Evolutionary conservation across 2,329 filamentous ascomycete species (phyloP).

Genomic region (Xylariaceae sp.): DNA sequence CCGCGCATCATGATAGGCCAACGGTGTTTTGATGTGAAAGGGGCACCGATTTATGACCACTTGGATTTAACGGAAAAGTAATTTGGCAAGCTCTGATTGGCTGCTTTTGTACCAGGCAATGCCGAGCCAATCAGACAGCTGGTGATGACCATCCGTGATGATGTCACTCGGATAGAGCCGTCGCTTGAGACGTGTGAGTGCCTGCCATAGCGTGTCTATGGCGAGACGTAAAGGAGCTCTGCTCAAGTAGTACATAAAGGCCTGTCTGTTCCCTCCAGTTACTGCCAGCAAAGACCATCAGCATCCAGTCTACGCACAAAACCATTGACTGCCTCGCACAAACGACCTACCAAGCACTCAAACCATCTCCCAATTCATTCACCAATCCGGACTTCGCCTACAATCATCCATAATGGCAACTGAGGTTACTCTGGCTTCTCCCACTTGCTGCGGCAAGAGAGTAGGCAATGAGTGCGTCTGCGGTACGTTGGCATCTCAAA

Average conservation of each 20-base stretch:
- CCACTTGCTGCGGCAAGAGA: constrained; percentile 56
- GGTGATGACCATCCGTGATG: constrained; percentile 15
- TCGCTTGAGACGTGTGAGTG: not conserved
- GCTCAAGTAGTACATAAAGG: constrained; percentile 2
- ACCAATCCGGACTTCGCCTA: not conserved
- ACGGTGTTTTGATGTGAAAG: not conserved
- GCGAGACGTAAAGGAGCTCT: not conserved
- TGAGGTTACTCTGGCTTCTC: constrained; percentile 33
- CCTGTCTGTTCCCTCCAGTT: not conserved
- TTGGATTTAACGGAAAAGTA: constrained; percentile 6
- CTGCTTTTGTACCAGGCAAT: not conserved
- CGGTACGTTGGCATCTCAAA: constrained; percentile 43
- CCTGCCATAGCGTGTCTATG: not conserved
- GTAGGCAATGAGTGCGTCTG: constrained; percentile 49
- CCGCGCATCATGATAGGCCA: constrained; percentile 2
- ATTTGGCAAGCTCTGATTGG: constrained; percentile 19
- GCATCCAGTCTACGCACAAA: not conserved
- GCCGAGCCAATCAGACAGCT: constrained; percentile 12
- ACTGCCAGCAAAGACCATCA: not conserved
- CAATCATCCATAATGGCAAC: constrained; percentile 33
- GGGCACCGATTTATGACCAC: not conserved
- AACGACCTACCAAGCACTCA: not conserved
- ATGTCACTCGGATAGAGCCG: constrained; percentile 12
- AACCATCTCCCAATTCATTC: not conserved
- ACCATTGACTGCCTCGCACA: not conserved